phyloP scores from a whole-genome alignment of 352 stramenopile genomes.

The Paralagenidium karlingii region DNA sequence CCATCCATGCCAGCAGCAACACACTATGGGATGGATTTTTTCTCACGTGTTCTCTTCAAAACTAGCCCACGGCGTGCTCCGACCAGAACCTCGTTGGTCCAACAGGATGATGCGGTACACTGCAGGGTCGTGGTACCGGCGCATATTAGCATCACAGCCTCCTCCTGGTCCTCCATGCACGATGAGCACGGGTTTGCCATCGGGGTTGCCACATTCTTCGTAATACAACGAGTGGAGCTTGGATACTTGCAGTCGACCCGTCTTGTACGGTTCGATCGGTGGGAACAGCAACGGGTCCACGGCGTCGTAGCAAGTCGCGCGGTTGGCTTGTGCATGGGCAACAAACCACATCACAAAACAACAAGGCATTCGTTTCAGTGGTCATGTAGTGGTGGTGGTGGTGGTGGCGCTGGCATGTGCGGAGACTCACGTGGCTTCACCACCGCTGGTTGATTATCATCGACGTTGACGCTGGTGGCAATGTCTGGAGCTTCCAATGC shows the following conservation, averaged over 20 bases:
- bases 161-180: slow-evolving; percentile 89
- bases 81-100: slow-evolving; percentile 88
- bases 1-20: background rate
- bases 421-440: no score
- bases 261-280: slow-evolving; percentile 69
- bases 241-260: slow-evolving; percentile 69
- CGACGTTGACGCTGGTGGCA: no score
- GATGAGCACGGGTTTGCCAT: slow-evolving; percentile 87
- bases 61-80: slow-evolving; percentile 74
- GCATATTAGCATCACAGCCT: slow-evolving; percentile 80
- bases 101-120: slow-evolving; percentile 89
- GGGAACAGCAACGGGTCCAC: slow-evolving; percentile 71
- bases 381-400: no score
- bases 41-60: slow-evolving; percentile 81
- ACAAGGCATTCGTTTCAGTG: no score
- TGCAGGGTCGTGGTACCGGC: slow-evolving; percentile 86
- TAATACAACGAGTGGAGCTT: slow-evolving; percentile 84
- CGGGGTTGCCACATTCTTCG: slow-evolving; percentile 79
- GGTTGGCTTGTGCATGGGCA: background rate
- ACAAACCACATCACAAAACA: background rate
- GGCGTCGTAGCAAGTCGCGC: background rate
- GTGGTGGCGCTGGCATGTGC: no score
- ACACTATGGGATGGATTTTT: no score
- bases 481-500: no score
- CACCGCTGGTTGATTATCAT: no score